Conservation (phyloP, 2,329 filamentous ascomycete genomes). For the Fusarium longipes region DNA sequence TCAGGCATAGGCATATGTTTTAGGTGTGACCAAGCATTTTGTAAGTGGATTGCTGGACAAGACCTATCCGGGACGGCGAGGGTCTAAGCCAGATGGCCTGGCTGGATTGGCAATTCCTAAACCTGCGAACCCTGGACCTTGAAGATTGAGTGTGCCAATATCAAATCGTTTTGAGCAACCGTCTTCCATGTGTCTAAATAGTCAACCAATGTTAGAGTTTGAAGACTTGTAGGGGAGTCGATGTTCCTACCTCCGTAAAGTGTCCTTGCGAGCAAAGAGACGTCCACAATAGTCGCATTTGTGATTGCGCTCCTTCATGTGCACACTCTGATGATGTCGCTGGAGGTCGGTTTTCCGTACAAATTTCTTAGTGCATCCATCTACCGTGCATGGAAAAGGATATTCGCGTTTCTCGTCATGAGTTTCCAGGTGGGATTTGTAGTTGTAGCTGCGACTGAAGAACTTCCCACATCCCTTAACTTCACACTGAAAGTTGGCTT, state of each 20-base stretch:
- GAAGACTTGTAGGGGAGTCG: neutral
- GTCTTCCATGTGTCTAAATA: conserved; percentile 78
- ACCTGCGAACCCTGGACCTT: conserved; percentile 46
- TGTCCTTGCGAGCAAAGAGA: conserved; percentile 83
- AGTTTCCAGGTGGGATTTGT: conserved; percentile 85
- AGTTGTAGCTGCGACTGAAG: conserved; percentile 88
- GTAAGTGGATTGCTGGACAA: neutral
- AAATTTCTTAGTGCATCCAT: conserved; percentile 78
- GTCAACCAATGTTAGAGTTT: conserved; percentile 4
- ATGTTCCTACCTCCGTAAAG: conserved; percentile 74
- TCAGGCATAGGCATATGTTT: neutral
- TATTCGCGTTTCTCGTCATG: conserved; percentile 80
- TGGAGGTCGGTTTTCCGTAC: conserved; percentile 84
- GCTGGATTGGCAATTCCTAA: conserved; percentile 36
- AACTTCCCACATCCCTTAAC: conserved; percentile 78
- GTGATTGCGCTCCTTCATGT: conserved; percentile 77
- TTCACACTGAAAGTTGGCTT: conserved; percentile 77
- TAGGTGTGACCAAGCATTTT: neutral
- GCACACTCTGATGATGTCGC: conserved; percentile 73
- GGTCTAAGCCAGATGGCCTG: conserved; percentile 27
- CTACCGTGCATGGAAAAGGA: conserved; percentile 73
- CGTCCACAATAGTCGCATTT: conserved; percentile 77
- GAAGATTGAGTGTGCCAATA: conserved; percentile 63
- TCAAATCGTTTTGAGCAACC: conserved; percentile 77
- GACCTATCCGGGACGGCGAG: conserved; percentile 35